phyloP scores from a whole-genome alignment of 2,329 filamentous ascomycete species.

The Fusarium miscanthi region DNA sequence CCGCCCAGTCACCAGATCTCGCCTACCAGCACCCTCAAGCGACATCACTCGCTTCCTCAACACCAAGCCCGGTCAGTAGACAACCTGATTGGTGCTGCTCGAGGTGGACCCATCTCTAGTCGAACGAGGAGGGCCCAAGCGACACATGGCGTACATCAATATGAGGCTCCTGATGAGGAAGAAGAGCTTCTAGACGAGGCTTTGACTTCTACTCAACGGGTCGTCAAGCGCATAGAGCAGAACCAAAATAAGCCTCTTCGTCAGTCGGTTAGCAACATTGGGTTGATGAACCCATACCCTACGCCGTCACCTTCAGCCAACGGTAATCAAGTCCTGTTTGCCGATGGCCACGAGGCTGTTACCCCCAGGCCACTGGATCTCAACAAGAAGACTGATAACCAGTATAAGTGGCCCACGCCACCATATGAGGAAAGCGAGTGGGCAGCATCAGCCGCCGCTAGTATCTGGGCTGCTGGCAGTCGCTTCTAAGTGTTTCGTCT shows the following conservation, averaged over 20 bases:
- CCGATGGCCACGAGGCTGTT: slow-evolving; percentile 69
- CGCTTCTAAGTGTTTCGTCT: slow-evolving; percentile 59
- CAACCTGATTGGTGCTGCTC: slow-evolving; percentile 67
- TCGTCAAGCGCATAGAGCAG: slow-evolving; percentile 76
- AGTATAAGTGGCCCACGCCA: slow-evolving; percentile 90
- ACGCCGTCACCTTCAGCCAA: slow-evolving; percentile 83
- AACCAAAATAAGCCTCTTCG: slow-evolving; percentile 57
- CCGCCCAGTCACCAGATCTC: slow-evolving; percentile 64
- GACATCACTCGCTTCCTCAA: slow-evolving; percentile 73
- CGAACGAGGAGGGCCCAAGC: slow-evolving; percentile 84
- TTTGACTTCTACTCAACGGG: slow-evolving; percentile 79
- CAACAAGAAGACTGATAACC: slow-evolving; percentile 63
- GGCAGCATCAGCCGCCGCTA: slow-evolving; percentile 84
- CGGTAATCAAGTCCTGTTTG: slow-evolving; percentile 80
- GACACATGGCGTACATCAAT: slow-evolving; percentile 78
- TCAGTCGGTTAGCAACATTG: slow-evolving; percentile 73
- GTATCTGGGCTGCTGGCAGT: slow-evolving; percentile 79
- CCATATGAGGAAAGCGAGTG: slow-evolving; percentile 95
- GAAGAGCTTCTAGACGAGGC: slow-evolving; percentile 95
- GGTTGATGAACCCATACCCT: slow-evolving; percentile 69
- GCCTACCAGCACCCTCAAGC: slow-evolving; percentile 66
- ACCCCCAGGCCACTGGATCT: slow-evolving; percentile 79
- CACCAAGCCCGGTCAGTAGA: slow-evolving; percentile 73
- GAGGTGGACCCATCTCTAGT: slow-evolving; percentile 75
- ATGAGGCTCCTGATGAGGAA: slow-evolving; percentile 95